Evolutionary conservation across 768 basidiomycete genomes (phyloP).

Genomic region (Cubamyces sp.): DNA sequence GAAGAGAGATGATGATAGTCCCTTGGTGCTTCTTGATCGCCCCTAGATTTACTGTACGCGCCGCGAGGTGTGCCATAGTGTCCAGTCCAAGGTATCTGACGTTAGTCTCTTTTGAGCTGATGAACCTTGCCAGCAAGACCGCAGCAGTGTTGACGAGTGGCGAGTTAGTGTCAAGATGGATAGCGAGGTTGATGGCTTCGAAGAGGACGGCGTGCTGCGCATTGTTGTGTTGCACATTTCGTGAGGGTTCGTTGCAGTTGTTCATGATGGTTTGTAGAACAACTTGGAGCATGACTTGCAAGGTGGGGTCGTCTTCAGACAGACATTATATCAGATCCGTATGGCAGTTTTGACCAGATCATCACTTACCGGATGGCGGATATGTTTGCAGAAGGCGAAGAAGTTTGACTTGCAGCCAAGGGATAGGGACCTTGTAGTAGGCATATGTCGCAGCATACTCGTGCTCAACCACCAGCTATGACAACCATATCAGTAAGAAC

Average conservation of each 20-base stretch:
- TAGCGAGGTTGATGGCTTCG: conserved; percentile 95
- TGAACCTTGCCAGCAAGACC: conserved; percentile 90
- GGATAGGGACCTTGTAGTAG: conserved; percentile 97
- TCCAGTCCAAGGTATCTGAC: conserved; percentile 97
- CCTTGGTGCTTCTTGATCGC: conserved; percentile 95
- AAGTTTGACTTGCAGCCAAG: conserved; percentile 97
- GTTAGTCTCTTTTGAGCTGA: conserved; percentile 98
- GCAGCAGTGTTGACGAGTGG: conserved; percentile 88
- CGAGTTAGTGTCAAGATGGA: conserved; percentile 92
- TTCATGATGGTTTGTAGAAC: conserved; percentile 91
- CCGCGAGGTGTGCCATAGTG: conserved; percentile 97
- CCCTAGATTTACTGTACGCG: conserved; percentile 86
- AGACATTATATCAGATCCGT: neutral
- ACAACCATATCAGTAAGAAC: neutral
- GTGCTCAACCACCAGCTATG: conserved; percentile 85
- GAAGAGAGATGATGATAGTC: conserved; percentile 91
- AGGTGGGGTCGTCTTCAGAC: conserved; percentile 77
- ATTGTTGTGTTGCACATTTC: conserved; percentile 98
- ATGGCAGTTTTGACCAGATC: neutral
- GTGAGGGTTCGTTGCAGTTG: conserved; percentile 85
- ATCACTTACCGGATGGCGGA: conserved; percentile 80
- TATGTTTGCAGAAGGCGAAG: conserved; percentile 94
- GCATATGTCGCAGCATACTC: conserved; percentile 89
- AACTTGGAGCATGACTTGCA: conserved; percentile 75
- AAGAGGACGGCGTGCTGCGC: conserved; percentile 98